Evolutionary conservation across 345 rosid species (phyloP).

Genomic region (Murraya paniculata): DNA sequence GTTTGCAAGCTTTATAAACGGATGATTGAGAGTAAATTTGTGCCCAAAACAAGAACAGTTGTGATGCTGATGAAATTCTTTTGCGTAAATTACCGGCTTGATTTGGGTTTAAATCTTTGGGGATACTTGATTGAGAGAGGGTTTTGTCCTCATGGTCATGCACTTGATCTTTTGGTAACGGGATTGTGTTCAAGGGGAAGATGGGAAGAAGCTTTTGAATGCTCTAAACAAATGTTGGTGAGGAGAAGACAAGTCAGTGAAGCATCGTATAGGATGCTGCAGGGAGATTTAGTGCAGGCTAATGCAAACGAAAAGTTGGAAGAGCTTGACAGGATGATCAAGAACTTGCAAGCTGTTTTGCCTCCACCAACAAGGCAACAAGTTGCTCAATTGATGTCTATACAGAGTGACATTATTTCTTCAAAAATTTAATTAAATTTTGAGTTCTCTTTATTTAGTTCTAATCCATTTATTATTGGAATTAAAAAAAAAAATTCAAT

Average conservation of each 20-base stretch:
- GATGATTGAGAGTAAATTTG: slow-evolving; percentile 54
- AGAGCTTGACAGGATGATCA: slow-evolving; percentile 51
- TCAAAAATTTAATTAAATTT: background rate
- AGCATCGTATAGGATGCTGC: slow-evolving; percentile 50
- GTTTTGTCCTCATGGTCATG: slow-evolving; percentile 75
- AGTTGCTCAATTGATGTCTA: background rate
- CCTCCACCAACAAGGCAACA: slow-evolving; percentile 42
- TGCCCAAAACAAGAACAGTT: slow-evolving; percentile 65
- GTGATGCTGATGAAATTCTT: slow-evolving; percentile 86
- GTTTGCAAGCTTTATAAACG: slow-evolving; percentile 45
- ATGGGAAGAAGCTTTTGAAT: slow-evolving; percentile 58
- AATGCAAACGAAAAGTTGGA: slow-evolving; percentile 40
- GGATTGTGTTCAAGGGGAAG: slow-evolving; percentile 66
- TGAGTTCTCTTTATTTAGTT: background rate
- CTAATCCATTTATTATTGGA: no score
- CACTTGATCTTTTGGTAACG: slow-evolving; percentile 68
- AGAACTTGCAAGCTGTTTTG: slow-evolving; percentile 46
- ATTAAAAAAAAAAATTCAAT: no score
- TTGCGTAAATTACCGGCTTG: slow-evolving; percentile 49
- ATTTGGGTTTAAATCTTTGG: slow-evolving; percentile 67
- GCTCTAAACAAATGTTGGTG: slow-evolving; percentile 60
- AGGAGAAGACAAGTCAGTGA: slow-evolving; percentile 71
- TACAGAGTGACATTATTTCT: background rate
- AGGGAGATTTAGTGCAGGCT: slow-evolving; percentile 36
- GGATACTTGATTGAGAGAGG: slow-evolving; percentile 59